phyloP scores from a whole-genome alignment of 2,329 filamentous ascomycete genomes.

The Ophiostoma triangulosporum region DNA sequence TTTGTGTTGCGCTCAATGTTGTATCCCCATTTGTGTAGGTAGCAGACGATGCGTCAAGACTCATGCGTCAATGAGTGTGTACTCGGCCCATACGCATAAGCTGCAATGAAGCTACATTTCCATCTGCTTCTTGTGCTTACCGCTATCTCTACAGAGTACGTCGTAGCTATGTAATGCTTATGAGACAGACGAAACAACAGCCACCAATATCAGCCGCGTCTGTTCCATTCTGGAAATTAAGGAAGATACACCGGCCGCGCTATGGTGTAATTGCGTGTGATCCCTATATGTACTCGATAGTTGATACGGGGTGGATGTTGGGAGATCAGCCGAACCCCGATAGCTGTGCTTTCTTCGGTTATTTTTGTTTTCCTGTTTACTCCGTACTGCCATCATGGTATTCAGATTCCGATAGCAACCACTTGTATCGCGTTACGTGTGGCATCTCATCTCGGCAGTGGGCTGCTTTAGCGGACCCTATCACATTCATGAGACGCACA shows the following conservation, averaged over 20 bases:
- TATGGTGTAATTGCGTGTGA: neutral
- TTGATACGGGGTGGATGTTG: neutral
- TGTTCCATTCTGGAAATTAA: slow-evolving; percentile 5
- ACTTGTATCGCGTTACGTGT: neutral
- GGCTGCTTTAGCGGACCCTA: too few relatives aligned
- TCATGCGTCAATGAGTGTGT: too few relatives aligned
- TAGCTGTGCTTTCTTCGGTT: neutral
- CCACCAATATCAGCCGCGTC: neutral
- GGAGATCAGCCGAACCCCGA: neutral
- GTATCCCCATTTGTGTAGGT: too few relatives aligned
- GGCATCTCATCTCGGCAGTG: neutral
- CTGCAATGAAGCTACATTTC: too few relatives aligned
- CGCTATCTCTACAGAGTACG: too few relatives aligned
- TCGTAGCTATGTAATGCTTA: too few relatives aligned
- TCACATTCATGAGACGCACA: too few relatives aligned
- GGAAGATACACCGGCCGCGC: slow-evolving; percentile 3
- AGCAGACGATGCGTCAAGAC: too few relatives aligned
- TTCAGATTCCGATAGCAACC: neutral
- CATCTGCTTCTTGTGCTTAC: too few relatives aligned
- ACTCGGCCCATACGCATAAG: too few relatives aligned
- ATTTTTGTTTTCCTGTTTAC: neutral
- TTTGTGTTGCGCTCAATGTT: too few relatives aligned
- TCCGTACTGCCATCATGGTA: neutral
- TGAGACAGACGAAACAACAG: too few relatives aligned
- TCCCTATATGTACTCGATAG: neutral